phyloP scores from a whole-genome alignment of 2,329 filamentous ascomycete species.

The Fusarium sterilihyphosum region DNA sequence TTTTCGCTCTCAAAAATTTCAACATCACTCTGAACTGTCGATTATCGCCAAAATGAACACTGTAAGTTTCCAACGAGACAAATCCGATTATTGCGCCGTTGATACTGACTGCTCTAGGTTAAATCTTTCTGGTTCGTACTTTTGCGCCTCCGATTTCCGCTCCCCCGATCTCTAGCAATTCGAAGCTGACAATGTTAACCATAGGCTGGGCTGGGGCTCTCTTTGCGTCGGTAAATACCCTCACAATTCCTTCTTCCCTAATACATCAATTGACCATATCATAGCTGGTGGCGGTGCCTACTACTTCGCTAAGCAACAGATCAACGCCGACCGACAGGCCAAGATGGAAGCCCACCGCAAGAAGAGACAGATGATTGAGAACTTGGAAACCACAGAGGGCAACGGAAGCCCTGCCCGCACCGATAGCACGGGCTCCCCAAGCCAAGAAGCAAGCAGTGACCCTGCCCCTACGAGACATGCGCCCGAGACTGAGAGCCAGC shows the following conservation, averaged over 20 bases:
- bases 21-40: neutral
- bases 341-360: slow-evolving; percentile 74
- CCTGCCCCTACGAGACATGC: slow-evolving; percentile 88
- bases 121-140: slow-evolving; percentile 71
- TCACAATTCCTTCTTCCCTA: neutral
- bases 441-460: slow-evolving; percentile 77
- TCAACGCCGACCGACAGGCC: slow-evolving; percentile 86
- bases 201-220: slow-evolving; percentile 89
- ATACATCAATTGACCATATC: slow-evolving; percentile 27
- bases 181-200: slow-evolving; percentile 12
- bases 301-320: slow-evolving; percentile 93
- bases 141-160: slow-evolving; percentile 13
- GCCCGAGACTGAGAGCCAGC: slow-evolving; percentile 74
- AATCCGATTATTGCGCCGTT: slow-evolving; percentile 1
- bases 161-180: neutral
- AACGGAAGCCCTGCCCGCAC: slow-evolving; percentile 65
- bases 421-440: slow-evolving; percentile 69
- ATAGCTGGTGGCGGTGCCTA: slow-evolving; percentile 90
- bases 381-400: slow-evolving; percentile 61
- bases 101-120: slow-evolving; percentile 55
- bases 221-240: slow-evolving; percentile 77
- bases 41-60: slow-evolving; percentile 61
- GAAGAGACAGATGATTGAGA: slow-evolving; percentile 68
- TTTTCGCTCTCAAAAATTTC: slow-evolving; percentile 15
- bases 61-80: slow-evolving; percentile 50